Percentiles rank a stretch among this genome's conserved stretches.
Evolutionary conservation across 1,284 basidiomycete species (phyloP).

Genomic region (Heterobasidion annosum): DNA sequence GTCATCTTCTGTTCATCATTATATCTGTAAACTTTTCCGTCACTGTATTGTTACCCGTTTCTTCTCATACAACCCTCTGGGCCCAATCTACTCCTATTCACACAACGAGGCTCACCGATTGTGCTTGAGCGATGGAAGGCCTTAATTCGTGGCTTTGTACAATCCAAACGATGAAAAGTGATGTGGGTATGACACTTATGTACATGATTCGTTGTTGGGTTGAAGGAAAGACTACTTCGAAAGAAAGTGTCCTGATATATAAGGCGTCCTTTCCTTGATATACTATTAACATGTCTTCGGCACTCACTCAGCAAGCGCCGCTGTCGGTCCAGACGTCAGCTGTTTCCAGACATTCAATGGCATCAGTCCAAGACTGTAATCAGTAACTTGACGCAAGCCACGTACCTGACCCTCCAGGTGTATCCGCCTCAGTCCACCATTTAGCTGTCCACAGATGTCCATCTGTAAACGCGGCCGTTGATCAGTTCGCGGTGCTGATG

Average conservation of each 20-base stretch:
- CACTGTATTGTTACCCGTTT: no score
- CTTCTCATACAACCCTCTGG: no score
- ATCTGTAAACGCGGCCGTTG: slow-evolving; percentile 19
- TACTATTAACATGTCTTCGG: no score
- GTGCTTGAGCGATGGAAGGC: background rate
- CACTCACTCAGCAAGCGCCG: slow-evolving; percentile 33
- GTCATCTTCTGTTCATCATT: slow-evolving; percentile 91
- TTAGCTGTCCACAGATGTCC: slow-evolving; percentile 54
- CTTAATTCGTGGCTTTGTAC: background rate
- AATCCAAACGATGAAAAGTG: no score
- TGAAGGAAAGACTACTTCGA: no score
- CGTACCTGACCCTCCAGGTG: slow-evolving; percentile 38
- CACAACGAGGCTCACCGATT: background rate
- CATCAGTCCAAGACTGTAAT: background rate
- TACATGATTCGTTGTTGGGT: no score
- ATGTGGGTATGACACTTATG: no score
- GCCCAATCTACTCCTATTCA: no score
- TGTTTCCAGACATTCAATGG: slow-evolving; percentile 11
- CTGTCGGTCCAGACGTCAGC: slow-evolving; percentile 51
- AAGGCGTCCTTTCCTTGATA: no score
- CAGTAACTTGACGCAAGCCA: background rate
- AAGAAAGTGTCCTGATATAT: no score
- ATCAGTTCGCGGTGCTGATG: slow-evolving; percentile 1
- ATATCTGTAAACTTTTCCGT: slow-evolving; percentile 39
- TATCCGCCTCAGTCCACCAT: slow-evolving; percentile 55